phyloP scores from a whole-genome alignment of 345 rosid genomes.

The Ceriops decandra region DNA sequence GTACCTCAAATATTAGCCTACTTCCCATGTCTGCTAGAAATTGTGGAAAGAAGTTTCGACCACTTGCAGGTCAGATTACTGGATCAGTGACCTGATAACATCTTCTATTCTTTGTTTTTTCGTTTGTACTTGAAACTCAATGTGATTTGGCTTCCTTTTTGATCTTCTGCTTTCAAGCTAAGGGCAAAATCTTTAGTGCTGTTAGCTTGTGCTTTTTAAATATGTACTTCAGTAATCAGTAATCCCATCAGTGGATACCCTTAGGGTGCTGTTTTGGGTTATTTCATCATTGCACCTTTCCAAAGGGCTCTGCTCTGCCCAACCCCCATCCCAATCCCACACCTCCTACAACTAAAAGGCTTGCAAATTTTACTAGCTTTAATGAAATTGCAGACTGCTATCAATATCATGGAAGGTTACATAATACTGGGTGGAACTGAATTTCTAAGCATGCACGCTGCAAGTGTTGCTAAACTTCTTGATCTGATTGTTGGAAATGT shows the following conservation, averaged over 20 bases:
- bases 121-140: background rate
- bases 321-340: no score
- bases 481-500: conserved; percentile 93
- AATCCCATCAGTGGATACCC: background rate
- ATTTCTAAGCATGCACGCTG: conserved; percentile 71
- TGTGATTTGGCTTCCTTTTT: no score
- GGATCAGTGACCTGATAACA: background rate
- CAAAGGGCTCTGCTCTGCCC: background rate
- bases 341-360: no score
- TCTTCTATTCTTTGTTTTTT: background rate
- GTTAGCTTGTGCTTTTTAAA: background rate
- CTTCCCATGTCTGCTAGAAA: conserved; percentile 74
- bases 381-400: conserved; percentile 63
- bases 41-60: conserved; percentile 88
- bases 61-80: conserved; percentile 69
- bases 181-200: background rate
- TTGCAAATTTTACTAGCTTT: no score
- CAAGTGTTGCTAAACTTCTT: conserved; percentile 81
- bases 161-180: no score
- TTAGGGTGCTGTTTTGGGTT: background rate
- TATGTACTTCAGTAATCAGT: background rate
- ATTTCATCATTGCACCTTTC: background rate
- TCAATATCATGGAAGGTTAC: conserved; percentile 71
- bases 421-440: conserved; percentile 78
- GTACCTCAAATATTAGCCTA: conserved; percentile 73